Base-by-base conservation (phyloP, 148 eudicot genomes). In the Camellia granthamiana region DNA sequence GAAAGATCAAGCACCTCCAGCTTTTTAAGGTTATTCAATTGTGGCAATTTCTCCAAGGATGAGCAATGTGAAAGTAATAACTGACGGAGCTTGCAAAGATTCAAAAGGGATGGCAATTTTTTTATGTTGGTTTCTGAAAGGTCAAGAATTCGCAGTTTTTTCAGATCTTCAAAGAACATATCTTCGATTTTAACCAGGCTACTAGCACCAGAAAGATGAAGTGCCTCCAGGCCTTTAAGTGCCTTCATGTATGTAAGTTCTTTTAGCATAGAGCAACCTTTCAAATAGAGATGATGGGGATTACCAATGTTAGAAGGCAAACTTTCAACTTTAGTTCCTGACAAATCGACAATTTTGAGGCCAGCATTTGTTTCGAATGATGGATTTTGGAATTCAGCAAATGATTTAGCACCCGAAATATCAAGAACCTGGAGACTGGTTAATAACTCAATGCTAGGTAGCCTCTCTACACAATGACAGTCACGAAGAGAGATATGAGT, bases 1-100 rank as follows among this genome's bases (percentile, higher is more conserved):
- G 86, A 83, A n/a, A 79, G 60, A 77, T 83, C 82, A 78, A 86
- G 71, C 42, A 77, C 82, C 60, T 85, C 83, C 42, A 85, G 47
- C 16, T 79, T 82, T 4, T 62, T 47, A 44, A 78, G 82, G 10
- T 77, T 9, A 51, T 46, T 59, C 68, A 84, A 66, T 52, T 64
- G 64, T 30, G 82, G 83, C 18, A 81, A 23, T 6, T 13, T 4
- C 52, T 79, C n/a, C 61, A 78, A 49, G 7, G 70, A 1, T 43
- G 5, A 15, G 63, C 88, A 82, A 67, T 47, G 38, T 30, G 72
- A 41, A 12, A 84, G 30, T 12, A 71, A 47, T 58, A 82, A 78
- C 62, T 42, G 51, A 7, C 72, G 55, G 21, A 85, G 88, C 42
- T 79, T 63, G 41, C 19, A 41, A 23, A 83, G 72, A 78, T 81